These are phyloP conservation scores for Aureobasidium leucospermi DNA, from an alignment of 2,329 filamentous ascomycete species.

Conservation along the genomic window DNA sequence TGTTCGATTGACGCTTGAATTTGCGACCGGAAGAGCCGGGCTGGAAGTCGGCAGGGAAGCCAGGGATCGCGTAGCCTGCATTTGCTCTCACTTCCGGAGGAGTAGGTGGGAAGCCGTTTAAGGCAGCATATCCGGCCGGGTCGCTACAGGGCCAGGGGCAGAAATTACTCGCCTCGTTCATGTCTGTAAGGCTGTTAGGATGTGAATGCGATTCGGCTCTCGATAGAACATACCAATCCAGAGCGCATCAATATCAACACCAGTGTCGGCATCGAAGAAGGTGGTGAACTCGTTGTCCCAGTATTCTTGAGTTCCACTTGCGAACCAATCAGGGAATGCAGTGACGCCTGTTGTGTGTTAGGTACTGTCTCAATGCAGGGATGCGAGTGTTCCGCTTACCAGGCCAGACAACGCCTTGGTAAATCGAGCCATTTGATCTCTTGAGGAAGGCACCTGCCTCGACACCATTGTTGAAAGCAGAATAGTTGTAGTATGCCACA, in stretches of 20 bases:
- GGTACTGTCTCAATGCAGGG: background rate
- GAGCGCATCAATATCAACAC: conserved; percentile 68
- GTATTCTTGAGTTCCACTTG: conserved; percentile 54
- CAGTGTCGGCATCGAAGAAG: conserved; percentile 58
- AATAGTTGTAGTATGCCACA: conserved; percentile 42
- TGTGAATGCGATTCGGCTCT: background rate
- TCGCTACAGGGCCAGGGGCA: conserved; percentile 31
- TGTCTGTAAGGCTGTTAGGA: conserved; percentile 45
- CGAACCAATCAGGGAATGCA: conserved; percentile 60
- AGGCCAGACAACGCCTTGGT: conserved; percentile 67
- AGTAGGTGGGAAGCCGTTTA: conserved; percentile 49
- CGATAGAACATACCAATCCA: conserved; percentile 40
- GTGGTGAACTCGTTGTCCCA: conserved; percentile 61
- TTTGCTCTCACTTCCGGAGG: conserved; percentile 54
- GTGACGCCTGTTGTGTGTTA: conserved; percentile 19
- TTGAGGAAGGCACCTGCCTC: conserved; percentile 50
- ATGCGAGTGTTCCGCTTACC: conserved; percentile 32
- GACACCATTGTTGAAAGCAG: conserved; percentile 54
- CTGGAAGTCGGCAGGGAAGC: conserved; percentile 62
- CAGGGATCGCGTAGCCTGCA: conserved; percentile 55
- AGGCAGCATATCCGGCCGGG: conserved; percentile 30
- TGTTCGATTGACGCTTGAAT: conserved; percentile 17
- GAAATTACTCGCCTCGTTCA: conserved; percentile 56
- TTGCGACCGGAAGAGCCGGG: conserved; percentile 33
- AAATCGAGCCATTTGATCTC: conserved; percentile 46